Evolutionary conservation across 192 early-diverging fungal species (phyloP), one percentile per base, ranked within the genome.

Genomic region (Rhizophagus prolifer): DNA sequence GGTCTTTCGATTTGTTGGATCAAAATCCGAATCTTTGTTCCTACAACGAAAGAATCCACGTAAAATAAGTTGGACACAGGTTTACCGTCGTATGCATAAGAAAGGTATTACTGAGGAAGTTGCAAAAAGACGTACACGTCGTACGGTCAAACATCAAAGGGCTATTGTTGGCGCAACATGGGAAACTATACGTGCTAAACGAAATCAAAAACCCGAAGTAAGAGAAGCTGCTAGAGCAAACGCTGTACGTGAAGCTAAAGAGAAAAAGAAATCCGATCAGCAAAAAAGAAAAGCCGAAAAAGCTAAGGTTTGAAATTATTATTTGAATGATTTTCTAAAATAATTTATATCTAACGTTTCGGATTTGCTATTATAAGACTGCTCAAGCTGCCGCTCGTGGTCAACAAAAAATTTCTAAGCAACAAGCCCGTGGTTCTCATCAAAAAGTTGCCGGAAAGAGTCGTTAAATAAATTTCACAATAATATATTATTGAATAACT

Each of bases 1-100:
- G 67, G 38, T 19, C 58, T 98, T 94, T 95, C 95, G 93, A 81
- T 98, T 99, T 88, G 86, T 98, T 84, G 95, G 93, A 90, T 95
- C 94, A 70, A 99, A 99, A 93, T 88, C 87, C 82, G 95, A 96
- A 87, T 98, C 96, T 66, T 91, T 95, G 84, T 99, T 98, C 93
- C 87, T 95, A 79, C 96, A 98, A 90, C 90, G 91, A 85, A 89
- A 94, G 88, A 99, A 99, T 92, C 95, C 96, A 59, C 95, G 97
- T 82, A 97, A 97, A 91, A 90, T 99, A 80, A 87, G 88, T 86
- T 99, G 98, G 98, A 98, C 98, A 67, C 88, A 91, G 60, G 92
- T 97, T 79, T 98, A 92, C 94, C 94, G 98, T 85, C 96, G 95
- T 88, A 90, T 96, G 83, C 94, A 98, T 92, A 95, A 96, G 91